Conservation (phyloP, 805 yeast species). For the Wickerhamiella kurtzmanii region DNA sequence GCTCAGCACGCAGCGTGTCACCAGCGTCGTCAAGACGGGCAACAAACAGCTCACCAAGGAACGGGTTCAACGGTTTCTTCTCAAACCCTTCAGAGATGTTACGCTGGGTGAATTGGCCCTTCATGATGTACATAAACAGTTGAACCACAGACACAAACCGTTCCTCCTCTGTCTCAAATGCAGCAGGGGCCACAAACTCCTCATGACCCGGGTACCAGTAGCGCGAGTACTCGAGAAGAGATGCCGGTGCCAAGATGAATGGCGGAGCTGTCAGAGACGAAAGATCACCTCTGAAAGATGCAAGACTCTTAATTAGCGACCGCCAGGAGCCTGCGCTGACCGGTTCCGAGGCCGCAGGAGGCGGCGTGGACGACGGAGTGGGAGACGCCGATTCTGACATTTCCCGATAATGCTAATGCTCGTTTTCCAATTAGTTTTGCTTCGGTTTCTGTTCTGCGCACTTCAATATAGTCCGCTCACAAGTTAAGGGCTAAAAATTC, state of each 20-base stretch:
- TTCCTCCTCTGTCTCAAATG: slow-evolving; percentile 32
- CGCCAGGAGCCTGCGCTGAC: slow-evolving; percentile 49
- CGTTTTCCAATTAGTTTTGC: neutral
- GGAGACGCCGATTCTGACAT: neutral
- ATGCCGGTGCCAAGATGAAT: slow-evolving; percentile 80
- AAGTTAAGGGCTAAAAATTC: no score
- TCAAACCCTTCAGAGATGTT: slow-evolving; percentile 88
- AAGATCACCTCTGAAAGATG: slow-evolving; percentile 85
- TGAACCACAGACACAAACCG: slow-evolving; percentile 70
- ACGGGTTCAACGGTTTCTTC: slow-evolving; percentile 94
- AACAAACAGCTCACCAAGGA: slow-evolving; percentile 84
- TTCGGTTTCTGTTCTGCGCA: no score
- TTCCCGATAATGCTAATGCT: no score
- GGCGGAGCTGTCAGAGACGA: slow-evolving; percentile 96
- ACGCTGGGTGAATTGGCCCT: slow-evolving; percentile 88
- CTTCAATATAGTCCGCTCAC: no score
- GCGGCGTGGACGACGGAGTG: neutral
- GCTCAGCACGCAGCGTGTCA: slow-evolving; percentile 72
- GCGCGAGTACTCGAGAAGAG: slow-evolving; percentile 81
- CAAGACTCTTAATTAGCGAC: slow-evolving; percentile 76
- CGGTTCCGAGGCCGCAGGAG: neutral
- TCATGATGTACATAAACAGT: slow-evolving; percentile 84
- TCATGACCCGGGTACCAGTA: slow-evolving; percentile 95
- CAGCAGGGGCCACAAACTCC: slow-evolving; percentile 56
- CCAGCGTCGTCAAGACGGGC: slow-evolving; percentile 88